Percentiles rank a stretch among this genome's conserved stretches.
Evolutionary conservation across 2,329 filamentous ascomycete species (phyloP).

Genomic region (Pleoardoris graminearum): DNA sequence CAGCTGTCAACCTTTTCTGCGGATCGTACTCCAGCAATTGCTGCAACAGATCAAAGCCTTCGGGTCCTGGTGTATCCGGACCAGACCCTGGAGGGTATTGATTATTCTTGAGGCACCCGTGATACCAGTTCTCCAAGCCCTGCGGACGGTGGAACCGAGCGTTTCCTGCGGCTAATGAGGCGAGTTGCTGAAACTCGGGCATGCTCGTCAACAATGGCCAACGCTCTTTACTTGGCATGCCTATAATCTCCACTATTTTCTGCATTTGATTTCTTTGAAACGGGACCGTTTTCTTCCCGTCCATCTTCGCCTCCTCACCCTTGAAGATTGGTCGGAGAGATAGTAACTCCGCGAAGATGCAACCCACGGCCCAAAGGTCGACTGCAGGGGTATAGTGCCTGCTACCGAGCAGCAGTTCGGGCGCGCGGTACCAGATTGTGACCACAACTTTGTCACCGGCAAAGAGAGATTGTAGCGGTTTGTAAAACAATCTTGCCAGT

Average conservation of each 20-base stretch:
- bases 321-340: slow-evolving; percentile 95
- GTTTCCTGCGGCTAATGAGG: slow-evolving; percentile 52
- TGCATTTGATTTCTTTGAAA: slow-evolving; percentile 99
- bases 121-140: slow-evolving; percentile 70
- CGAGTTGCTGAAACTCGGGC: slow-evolving; percentile 81
- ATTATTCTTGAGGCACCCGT: slow-evolving; percentile 52
- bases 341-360: slow-evolving; percentile 93
- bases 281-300: slow-evolving; percentile 94
- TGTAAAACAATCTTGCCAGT: slow-evolving; percentile 88
- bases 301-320: slow-evolving; percentile 98
- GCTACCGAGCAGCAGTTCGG: slow-evolving; percentile 86
- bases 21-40: slow-evolving; percentile 92
- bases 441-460: slow-evolving; percentile 97
- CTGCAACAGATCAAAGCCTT: slow-evolving; percentile 81
- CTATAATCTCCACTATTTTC: slow-evolving; percentile 96
- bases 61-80: slow-evolving; percentile 51
- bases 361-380: slow-evolving; percentile 96
- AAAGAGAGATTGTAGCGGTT: slow-evolving; percentile 88
- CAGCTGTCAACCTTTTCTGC: slow-evolving; percentile 81
- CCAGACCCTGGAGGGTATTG: slow-evolving; percentile 48
- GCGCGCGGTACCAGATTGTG: slow-evolving; percentile 98
- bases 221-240: slow-evolving; percentile 81
- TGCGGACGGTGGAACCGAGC: slow-evolving; percentile 56
- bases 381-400: slow-evolving; percentile 97
- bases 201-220: slow-evolving; percentile 86